Conservation (phyloP, 1,284 basidiomycete species). For the Blastosporella zonata region DNA sequence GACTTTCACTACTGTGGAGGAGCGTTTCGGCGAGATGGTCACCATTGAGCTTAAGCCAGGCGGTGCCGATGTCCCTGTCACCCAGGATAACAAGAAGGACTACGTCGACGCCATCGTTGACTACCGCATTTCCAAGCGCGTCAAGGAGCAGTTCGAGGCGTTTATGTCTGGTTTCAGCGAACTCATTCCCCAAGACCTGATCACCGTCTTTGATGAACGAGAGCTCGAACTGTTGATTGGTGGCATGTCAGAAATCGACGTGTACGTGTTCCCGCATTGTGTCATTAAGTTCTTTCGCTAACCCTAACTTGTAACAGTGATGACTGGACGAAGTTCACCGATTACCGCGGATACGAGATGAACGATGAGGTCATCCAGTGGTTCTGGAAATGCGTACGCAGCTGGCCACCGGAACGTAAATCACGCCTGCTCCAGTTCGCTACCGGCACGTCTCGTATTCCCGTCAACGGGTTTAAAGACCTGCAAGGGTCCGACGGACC, state of each 20-base stretch:
- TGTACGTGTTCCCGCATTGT: conserved; percentile 46
- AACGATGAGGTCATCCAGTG: conserved; percentile 91
- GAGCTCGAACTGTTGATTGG: conserved; percentile 92
- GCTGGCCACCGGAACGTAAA: conserved; percentile 93
- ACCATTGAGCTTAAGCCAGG: conserved; percentile 86
- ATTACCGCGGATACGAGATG: conserved; percentile 71
- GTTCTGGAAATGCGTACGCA: conserved; percentile 96
- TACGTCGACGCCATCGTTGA: conserved; percentile 90
- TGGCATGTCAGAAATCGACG: conserved; percentile 95
- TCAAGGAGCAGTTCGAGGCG: conserved; percentile 93
- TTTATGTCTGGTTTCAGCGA: conserved; percentile 96
- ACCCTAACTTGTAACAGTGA: conserved; percentile 44
- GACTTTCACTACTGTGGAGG: conserved; percentile 88
- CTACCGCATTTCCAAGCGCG: conserved; percentile 88
- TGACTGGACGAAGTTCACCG: conserved; percentile 77
- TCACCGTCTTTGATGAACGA: conserved; percentile 94
- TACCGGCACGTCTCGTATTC: conserved; percentile 90
- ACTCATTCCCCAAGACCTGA: conserved; percentile 88
- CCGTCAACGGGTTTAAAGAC: conserved; percentile 93
- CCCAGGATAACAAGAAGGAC: conserved; percentile 94
- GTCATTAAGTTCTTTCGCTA: background rate
- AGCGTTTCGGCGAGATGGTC: conserved; percentile 92
- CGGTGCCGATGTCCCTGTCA: conserved; percentile 80
- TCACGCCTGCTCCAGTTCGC: conserved; percentile 88
- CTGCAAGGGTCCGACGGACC: conserved; percentile 93